Percentiles rank a stretch among this genome's conserved stretches.
Evolutionary conservation across 2,329 filamentous ascomycete species (phyloP).

Genomic region (Colletotrichum sp.): DNA sequence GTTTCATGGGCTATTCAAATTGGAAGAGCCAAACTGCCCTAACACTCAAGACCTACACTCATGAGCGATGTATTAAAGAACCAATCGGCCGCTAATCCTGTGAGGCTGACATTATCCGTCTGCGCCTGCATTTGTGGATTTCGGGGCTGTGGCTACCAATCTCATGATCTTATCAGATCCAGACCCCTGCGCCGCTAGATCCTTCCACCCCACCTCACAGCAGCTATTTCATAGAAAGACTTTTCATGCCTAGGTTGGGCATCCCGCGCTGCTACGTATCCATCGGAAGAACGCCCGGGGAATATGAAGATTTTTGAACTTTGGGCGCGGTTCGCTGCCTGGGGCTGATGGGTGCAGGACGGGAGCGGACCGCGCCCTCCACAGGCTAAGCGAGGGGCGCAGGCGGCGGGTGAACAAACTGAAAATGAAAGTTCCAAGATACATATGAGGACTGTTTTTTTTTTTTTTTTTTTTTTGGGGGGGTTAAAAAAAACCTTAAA

Average conservation of each 20-base stretch:
- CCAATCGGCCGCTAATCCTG: not conserved
- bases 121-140: not conserved
- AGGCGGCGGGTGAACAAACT: too few relatives aligned
- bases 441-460: too few relatives aligned
- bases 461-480: too few relatives aligned
- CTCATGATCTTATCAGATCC: not conserved
- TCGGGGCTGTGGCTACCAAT: not conserved
- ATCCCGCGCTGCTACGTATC: not conserved
- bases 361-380: not conserved
- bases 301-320: rapidly evolving
- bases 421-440: too few relatives aligned
- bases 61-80: rapidly evolving
- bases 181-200: not conserved
- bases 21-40: not conserved
- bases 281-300: not conserved
- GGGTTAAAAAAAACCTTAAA: too few relatives aligned
- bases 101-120: not conserved
- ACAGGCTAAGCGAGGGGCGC: too few relatives aligned
- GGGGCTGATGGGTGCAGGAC: rapidly evolving
- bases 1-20: too few relatives aligned
- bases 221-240: rapidly evolving
- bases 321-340: not conserved
- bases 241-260: too few relatives aligned
- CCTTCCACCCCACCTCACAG: not conserved
- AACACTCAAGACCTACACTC: not conserved